Evolutionary conservation across 164 flowering plant species (phyloP), one percentile per base, ranked within the genome.

Genomic region (Nymphaea colorata): DNA sequence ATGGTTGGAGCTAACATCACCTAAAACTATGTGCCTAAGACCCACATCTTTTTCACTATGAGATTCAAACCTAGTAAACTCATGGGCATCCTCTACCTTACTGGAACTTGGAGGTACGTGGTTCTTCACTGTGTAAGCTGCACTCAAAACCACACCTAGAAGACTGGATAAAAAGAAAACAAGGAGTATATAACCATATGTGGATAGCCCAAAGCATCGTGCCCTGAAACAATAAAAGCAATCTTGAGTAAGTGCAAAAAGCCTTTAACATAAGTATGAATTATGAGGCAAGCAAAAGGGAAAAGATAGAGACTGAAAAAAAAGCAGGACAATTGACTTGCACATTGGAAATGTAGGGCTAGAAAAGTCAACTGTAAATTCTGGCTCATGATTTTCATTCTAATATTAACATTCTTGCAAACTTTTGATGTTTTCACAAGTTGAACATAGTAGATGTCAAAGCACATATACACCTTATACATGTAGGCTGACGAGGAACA

Each of bases 41-140:
- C 70, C 73, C 0, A 55, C 70, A 66, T 42, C 67, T 63, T 74
- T 66, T 67, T 69, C 73, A 14, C 57, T 64, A 43, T 43, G 69
- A 62, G 81, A 69, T 41, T 67, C 68, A 69, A 83, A 81, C 11
- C 70, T 77, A 66, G 36, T 25, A 25, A 25, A 25, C 36, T 80
- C 87, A 74, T 70, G 73, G 18, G 73, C 76, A 12, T 70, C 73
- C 4, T 45, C 75, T 66, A 66, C 62, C 67, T 76, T 81, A 69
- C 74, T 74, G 25, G 42, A 44, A 36, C 59, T 67, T 45, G 69
- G 41, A 62, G 71, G 64, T 43, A 67, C 44, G 45, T 42, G 66
- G 53, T 69, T 67, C 66, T 57, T 64, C 53, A 57, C 44, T 57
- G 73, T 65, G 69, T 81, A 80, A 60, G 79, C 72, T 66, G 71